Percentiles rank a stretch among this genome's conserved stretches.
These are phyloP conservation scores for Gentiana straminea DNA, from an alignment of 257 asterid species.

Conservation along the genomic window DNA sequence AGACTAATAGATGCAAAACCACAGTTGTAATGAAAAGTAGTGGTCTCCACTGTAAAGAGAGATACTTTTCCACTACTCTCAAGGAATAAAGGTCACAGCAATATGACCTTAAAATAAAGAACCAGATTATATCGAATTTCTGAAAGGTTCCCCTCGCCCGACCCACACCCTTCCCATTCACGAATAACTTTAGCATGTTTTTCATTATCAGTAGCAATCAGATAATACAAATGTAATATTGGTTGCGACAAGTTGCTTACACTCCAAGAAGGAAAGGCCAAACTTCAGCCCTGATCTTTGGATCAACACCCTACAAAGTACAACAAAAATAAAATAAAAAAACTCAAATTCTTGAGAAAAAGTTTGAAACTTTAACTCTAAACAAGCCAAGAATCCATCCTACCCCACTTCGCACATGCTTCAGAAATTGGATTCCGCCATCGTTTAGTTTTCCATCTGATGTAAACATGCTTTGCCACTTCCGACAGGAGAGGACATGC, in stretches of 20 bases:
- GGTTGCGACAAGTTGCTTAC: conserved; percentile 32
- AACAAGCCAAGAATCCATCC: conserved; percentile 15
- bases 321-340: background rate
- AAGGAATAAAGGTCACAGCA: too few relatives aligned
- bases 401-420: conserved; percentile 95
- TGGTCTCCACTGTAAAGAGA: too few relatives aligned
- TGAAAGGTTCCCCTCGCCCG: too few relatives aligned
- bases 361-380: background rate
- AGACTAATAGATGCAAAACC: too few relatives aligned
- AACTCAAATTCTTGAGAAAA: background rate
- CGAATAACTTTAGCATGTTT: too few relatives aligned
- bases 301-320: conserved; percentile 73
- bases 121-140: too few relatives aligned
- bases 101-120: too few relatives aligned
- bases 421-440: conserved; percentile 69
- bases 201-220: too few relatives aligned
- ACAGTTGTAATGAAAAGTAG: too few relatives aligned
- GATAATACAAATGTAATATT: too few relatives aligned
- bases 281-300: conserved; percentile 78
- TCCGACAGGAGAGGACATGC: conserved; percentile 57
- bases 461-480: conserved; percentile 69
- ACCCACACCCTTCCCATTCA: too few relatives aligned
- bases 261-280: conserved; percentile 99
- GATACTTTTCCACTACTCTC: too few relatives aligned
- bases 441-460: conserved; percentile 78